These are phyloP conservation scores for Trichoderma aggressivum DNA, from an alignment of 2,329 filamentous ascomycete genomes.

Conservation along the genomic window DNA sequence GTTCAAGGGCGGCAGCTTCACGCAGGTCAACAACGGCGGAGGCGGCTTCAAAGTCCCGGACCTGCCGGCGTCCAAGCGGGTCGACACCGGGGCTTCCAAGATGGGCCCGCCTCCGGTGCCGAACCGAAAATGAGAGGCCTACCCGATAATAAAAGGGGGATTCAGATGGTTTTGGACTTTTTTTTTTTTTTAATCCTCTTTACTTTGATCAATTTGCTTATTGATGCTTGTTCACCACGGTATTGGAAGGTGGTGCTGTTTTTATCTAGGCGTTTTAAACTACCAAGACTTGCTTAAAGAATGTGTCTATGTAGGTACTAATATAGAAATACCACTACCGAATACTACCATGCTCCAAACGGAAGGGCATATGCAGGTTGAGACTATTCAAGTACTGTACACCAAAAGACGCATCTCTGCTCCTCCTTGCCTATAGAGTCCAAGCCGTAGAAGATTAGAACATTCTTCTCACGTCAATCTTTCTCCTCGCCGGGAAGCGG, in stretches of 20 bases:
- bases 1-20: conserved; percentile 98
- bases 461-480: background rate
- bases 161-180: background rate
- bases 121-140: conserved; percentile 22
- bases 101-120: conserved; percentile 37
- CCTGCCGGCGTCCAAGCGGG: conserved; percentile 70
- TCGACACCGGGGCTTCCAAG: conserved; percentile 39
- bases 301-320: background rate
- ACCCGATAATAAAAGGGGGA: background rate
- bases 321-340: background rate
- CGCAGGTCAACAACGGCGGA: conserved; percentile 64
- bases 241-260: background rate
- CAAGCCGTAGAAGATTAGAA: background rate
- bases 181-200: background rate
- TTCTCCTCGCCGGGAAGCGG: background rate
- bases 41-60: conserved; percentile 80
- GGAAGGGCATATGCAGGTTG: background rate
- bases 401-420: background rate
- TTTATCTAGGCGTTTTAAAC: background rate
- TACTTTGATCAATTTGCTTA: background rate
- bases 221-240: background rate
- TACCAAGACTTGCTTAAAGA: background rate
- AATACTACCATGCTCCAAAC: background rate
- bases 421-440: background rate
- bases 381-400: background rate